Percentiles rank a stretch among this genome's conserved stretches.
Evolutionary conservation across 2,329 filamentous ascomycete species (phyloP).

Genomic region (Periconia sp.): DNA sequence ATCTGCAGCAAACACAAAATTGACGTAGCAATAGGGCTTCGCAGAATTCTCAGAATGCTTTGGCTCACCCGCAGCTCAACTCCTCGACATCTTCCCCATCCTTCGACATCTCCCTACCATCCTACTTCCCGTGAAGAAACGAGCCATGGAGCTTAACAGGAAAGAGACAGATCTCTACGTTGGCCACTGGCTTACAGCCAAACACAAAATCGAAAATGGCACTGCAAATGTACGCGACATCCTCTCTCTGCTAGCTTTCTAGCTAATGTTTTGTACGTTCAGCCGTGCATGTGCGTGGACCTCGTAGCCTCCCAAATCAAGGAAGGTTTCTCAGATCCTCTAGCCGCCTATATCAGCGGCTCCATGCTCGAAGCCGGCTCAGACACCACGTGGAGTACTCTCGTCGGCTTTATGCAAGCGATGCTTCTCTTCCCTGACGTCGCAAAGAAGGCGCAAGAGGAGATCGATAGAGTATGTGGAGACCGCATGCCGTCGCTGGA

Average conservation of each 20-base stretch:
- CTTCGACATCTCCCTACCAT: conserved; percentile 47
- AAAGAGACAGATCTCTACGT: conserved; percentile 47
- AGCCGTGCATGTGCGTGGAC: conserved; percentile 32
- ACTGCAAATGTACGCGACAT: conserved; percentile 11
- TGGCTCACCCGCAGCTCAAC: conserved; percentile 49
- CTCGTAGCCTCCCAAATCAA: conserved; percentile 25
- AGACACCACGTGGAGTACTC: conserved; percentile 18
- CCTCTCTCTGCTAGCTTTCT: background rate
- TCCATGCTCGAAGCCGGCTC: conserved; percentile 22
- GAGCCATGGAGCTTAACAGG: conserved; percentile 52
- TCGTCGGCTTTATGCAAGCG: conserved; percentile 23
- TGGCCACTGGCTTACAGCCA: conserved; percentile 28
- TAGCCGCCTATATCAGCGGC: conserved; percentile 19
- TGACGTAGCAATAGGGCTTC: conserved; percentile 37
- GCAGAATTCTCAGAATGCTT: conserved; percentile 52
- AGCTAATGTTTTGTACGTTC: background rate
- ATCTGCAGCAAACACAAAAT: background rate
- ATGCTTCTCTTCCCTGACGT: conserved; percentile 23
- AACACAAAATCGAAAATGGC: conserved; percentile 19
- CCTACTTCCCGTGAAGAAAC: conserved; percentile 40
- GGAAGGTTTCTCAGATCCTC: conserved; percentile 25
- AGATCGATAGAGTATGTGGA: conserved; percentile 29
- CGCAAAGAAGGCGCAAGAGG: conserved; percentile 18
- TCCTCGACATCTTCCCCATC: conserved; percentile 56
- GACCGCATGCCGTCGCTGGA: conserved; percentile 32